These are phyloP conservation scores for Fusarium chaquense DNA, from an alignment of 2,329 filamentous ascomycete genomes.

Conservation along the genomic window DNA sequence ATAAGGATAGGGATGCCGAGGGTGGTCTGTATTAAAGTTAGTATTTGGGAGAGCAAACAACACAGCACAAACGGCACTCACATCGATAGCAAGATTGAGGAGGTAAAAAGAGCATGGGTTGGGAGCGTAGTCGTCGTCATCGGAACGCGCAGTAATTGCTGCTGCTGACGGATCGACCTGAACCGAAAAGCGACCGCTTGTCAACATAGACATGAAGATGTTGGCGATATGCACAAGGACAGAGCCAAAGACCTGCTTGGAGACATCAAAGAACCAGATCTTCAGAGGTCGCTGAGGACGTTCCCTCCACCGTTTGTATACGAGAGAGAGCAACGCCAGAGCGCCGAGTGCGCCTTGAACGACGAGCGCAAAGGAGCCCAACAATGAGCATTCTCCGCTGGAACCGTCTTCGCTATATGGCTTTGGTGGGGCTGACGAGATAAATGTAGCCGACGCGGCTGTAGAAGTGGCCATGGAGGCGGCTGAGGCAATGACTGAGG, in stretches of 20 bases:
- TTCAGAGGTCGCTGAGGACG: slow-evolving; percentile 90
- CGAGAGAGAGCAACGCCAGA: slow-evolving; percentile 85
- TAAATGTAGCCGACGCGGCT: slow-evolving; percentile 35
- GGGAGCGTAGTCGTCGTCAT: slow-evolving; percentile 71
- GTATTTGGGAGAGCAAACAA: neutral
- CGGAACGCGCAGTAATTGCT: slow-evolving; percentile 54
- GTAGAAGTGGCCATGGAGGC: slow-evolving; percentile 48
- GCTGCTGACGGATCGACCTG: slow-evolving; percentile 63
- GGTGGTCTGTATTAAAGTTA: slow-evolving; percentile 75
- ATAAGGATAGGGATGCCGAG: slow-evolving; percentile 96
- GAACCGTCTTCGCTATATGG: slow-evolving; percentile 60
- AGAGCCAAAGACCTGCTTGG: slow-evolving; percentile 96
- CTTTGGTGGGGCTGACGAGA: slow-evolving; percentile 30
- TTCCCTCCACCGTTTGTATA: slow-evolving; percentile 94
- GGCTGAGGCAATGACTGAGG: slow-evolving; percentile 48
- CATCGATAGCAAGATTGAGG: slow-evolving; percentile 93
- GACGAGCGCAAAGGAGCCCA: slow-evolving; percentile 90
- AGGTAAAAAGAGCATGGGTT: slow-evolving; percentile 98
- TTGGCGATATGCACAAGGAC: slow-evolving; percentile 93
- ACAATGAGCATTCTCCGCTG: slow-evolving; percentile 83
- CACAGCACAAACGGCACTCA: slow-evolving; percentile 63
- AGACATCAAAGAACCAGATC: slow-evolving; percentile 98
- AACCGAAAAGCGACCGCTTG: slow-evolving; percentile 83
- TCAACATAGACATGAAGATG: slow-evolving; percentile 95
- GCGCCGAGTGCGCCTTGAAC: slow-evolving; percentile 89